Evolutionary conservation across 108 stramenopile genomes (phyloP).

Genomic region (Pelagomonas calceolata): DNA sequence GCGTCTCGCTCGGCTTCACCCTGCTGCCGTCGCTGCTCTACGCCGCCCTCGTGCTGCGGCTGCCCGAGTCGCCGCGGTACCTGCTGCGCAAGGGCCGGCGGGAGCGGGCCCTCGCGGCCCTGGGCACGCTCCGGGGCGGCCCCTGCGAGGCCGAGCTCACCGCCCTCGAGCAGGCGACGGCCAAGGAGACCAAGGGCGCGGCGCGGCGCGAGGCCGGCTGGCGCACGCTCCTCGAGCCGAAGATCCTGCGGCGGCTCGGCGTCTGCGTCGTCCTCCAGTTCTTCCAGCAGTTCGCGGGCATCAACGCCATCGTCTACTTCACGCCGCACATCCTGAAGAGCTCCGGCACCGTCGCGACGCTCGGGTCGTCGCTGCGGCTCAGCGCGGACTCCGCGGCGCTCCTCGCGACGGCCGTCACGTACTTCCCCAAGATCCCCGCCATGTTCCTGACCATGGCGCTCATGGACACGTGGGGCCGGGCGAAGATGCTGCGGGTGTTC

Average conservation of each 20-base stretch:
- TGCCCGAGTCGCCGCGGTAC: background rate
- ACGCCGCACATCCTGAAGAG: slow-evolving; percentile 6
- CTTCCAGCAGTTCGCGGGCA: slow-evolving; percentile 10
- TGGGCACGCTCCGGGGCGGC: background rate
- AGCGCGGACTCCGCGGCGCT: slow-evolving; percentile 1
- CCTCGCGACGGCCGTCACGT: background rate
- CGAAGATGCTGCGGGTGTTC: slow-evolving; percentile 3
- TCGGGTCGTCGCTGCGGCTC: background rate
- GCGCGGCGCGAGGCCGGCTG: no score
- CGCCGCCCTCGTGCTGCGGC: background rate
- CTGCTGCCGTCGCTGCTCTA: background rate
- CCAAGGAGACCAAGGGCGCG: background rate
- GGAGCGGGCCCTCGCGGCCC: background rate
- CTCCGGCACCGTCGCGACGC: background rate
- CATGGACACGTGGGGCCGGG: slow-evolving; percentile 7
- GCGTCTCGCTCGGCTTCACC: background rate
- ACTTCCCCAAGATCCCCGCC: slow-evolving; percentile 7
- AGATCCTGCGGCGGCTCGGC: background rate
- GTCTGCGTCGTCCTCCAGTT: slow-evolving; percentile 1
- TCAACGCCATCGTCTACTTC: slow-evolving; percentile 17
- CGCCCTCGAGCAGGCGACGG: background rate
- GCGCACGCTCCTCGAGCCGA: background rate
- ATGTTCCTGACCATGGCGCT: background rate
- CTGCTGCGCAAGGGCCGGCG: background rate
- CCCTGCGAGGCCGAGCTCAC: background rate